Evolutionary conservation across 371 early-diverging fungal species (phyloP).

Genomic region (Dinochytrium kinnereticum): DNA sequence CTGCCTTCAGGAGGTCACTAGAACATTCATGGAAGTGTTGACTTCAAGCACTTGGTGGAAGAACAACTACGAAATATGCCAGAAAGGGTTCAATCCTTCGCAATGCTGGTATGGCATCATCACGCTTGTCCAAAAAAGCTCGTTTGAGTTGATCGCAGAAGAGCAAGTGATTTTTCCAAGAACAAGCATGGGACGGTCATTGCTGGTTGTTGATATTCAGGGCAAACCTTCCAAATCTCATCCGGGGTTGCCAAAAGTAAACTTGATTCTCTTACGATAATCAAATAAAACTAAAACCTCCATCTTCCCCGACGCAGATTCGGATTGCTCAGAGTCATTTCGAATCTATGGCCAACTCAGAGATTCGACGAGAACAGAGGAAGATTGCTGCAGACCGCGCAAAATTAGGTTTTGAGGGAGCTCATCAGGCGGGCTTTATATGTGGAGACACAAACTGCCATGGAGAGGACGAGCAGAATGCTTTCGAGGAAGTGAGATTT

Average conservation of each 20-base stretch:
- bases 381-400: neutral
- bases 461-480: neutral
- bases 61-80: neutral
- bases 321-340: slow-evolving; percentile 8
- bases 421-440: slow-evolving; percentile 1
- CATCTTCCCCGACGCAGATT: neutral
- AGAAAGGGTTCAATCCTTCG: neutral
- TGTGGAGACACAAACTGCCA: slow-evolving; percentile 10
- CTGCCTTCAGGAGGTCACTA: slow-evolving; percentile 12
- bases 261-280: neutral
- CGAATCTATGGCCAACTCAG: slow-evolving; percentile 9
- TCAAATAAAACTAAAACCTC: neutral
- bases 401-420: neutral
- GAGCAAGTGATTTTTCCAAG: neutral
- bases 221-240: neutral
- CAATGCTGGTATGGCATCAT: slow-evolving; percentile 12
- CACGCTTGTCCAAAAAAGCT: slow-evolving; percentile 8
- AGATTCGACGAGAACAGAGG: neutral
- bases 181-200: neutral
- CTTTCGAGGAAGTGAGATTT: slow-evolving; percentile 8
- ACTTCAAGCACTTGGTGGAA: neutral
- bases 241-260: neutral
- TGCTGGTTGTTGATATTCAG: neutral
- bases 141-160: neutral
- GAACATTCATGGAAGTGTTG: neutral